phyloP scores from a whole-genome alignment of 768 basidiomycete species.

The Suillus luteus region DNA sequence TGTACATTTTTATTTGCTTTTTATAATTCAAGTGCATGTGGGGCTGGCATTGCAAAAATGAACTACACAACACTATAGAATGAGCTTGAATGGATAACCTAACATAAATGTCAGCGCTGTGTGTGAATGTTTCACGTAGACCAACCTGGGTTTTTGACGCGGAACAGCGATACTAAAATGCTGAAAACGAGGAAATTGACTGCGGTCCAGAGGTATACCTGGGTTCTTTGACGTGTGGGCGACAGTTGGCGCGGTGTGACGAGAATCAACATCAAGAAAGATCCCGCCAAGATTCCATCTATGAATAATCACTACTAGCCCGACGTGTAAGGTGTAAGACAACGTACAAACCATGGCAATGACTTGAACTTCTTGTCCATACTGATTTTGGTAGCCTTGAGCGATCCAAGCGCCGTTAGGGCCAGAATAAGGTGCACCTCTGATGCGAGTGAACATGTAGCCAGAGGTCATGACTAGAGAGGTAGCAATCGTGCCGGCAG shows the following conservation, averaged over 20 bases:
- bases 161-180: constrained; percentile 83
- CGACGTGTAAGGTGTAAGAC: constrained; percentile 3
- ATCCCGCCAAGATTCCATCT: constrained; percentile 84
- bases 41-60: constrained; percentile 17
- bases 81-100: constrained; percentile 84
- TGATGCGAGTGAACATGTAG: constrained; percentile 96
- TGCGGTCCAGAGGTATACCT: constrained; percentile 86
- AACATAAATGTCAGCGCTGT: constrained; percentile 12
- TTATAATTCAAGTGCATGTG: constrained; percentile 18
- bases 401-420: constrained; percentile 80
- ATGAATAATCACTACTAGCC: constrained; percentile 15
- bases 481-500: constrained; percentile 56
- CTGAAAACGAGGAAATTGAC: constrained; percentile 86
- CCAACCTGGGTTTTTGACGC: constrained; percentile 86
- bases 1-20: constrained; percentile 9
- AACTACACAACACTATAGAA: constrained; percentile 48
- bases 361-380: constrained; percentile 90
- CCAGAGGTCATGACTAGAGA: constrained; percentile 88
- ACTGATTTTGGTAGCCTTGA: constrained; percentile 85
- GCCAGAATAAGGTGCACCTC: constrained; percentile 70
- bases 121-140: constrained; percentile 5
- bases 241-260: constrained; percentile 79
- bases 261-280: constrained; percentile 79
- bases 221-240: constrained; percentile 74
- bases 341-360: constrained; percentile 82